Conservation (phyloP, 106 monocot genomes). For the Triglochin maritima region DNA sequence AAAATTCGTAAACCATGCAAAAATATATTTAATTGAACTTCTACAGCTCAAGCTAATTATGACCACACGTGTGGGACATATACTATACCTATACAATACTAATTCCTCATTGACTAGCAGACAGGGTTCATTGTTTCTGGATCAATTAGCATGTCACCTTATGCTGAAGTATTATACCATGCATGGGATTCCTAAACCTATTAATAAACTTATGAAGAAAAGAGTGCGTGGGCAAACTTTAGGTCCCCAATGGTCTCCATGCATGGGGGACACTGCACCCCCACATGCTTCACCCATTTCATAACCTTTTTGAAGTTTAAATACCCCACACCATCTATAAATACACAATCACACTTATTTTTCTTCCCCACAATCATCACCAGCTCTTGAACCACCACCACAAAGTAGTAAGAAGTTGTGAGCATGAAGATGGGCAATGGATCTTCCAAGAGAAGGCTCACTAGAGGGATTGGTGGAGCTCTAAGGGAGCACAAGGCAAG, state of each 20-base stretch:
- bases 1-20: too few relatives aligned
- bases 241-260: neutral
- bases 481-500: constrained; percentile 47
- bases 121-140: neutral
- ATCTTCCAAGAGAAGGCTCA: neutral
- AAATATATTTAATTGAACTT: too few relatives aligned
- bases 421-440: constrained; percentile 16
- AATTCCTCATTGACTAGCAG: too few relatives aligned
- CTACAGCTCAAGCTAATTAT: too few relatives aligned
- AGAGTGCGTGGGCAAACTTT: neutral
- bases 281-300: constrained; percentile 5
- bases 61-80: too few relatives aligned
- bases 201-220: neutral
- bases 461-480: constrained; percentile 22
- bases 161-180: neutral
- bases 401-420: neutral
- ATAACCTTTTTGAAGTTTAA: neutral
- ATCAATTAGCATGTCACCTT: neutral
- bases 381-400: neutral
- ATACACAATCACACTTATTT: neutral
- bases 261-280: constrained; percentile 5
- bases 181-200: constrained; percentile 10
- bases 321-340: neutral
- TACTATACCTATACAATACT: too few relatives aligned
- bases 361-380: neutral